Base-by-base conservation (phyloP, 768 basidiomycete species). In the Gyrodon lividus region DNA sequence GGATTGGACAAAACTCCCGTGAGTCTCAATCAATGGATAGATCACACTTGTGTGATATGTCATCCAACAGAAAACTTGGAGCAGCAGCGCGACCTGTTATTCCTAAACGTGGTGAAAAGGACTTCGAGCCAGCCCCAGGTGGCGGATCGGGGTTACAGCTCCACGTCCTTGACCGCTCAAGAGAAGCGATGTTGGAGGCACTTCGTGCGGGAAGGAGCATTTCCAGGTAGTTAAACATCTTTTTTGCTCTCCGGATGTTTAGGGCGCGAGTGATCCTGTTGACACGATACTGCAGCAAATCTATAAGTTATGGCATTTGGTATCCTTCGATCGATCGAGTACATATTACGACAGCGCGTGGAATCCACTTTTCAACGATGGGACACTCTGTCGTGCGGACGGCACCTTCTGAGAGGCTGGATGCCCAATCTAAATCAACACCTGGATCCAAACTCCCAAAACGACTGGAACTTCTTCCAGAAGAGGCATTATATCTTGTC, bases 51-150 rank as follows among this genome's bases (percentile, higher is more conserved):
- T 37, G 59, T 42, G 41, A 40, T 34, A 12, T 23, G 46, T 35
- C 17, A 28, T 38, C 31, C 28, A 41, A 46, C 51, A 68, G 64
- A 40, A 64, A 57, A 39, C 17, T 46, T 35, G 67, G 59, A 9
- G 59, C 59, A 14, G 55, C 69, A 14, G 60, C 70, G 5, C 79
- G 85, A 35, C 89, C 88, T 2, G 75, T 89, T 6, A 95, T 99
- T 45, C 97, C 97, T 6, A 95, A 91, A 68, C 82, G 97, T 23
- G 97, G 97, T 2, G 97, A 98, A 70, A 98, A 99, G 66, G 95
- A 98, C 57, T 98, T 93, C 58, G 96, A 98, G 66, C 97, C 97
- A 2, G 75, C 76, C 58, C 62, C 72, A 19, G 74, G 73, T 8
- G 64, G 81, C 9, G 89, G 87, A 6, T 86, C 90, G 10, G 82